Evolutionary conservation across 2,329 filamentous ascomycete species (phyloP).

Genomic region (Sclerotinia subarctica): DNA sequence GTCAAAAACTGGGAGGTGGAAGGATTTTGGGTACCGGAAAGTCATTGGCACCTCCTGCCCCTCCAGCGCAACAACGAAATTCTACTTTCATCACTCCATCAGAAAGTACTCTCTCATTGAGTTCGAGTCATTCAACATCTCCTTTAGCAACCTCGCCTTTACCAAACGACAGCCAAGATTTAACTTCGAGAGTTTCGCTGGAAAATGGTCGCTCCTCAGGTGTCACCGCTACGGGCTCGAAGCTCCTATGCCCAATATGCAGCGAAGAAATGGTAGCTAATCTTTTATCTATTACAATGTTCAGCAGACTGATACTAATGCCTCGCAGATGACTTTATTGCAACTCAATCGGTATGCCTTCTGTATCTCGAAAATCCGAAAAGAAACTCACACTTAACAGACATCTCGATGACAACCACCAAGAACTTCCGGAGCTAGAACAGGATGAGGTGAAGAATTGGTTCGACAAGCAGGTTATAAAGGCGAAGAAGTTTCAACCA

Average conservation of each 20-base stretch:
- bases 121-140: conserved; percentile 67
- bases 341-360: conserved; percentile 73
- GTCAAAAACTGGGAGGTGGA: conserved; percentile 85
- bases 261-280: conserved; percentile 85
- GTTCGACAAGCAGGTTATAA: conserved; percentile 73
- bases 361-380: conserved; percentile 23
- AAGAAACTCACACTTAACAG: conserved; percentile 43
- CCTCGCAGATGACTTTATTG: conserved; percentile 74
- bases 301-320: conserved; percentile 26
- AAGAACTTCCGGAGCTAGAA: conserved; percentile 67
- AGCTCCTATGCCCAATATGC: conserved; percentile 94
- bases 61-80: conserved; percentile 39
- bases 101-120: conserved; percentile 73
- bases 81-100: conserved; percentile 51
- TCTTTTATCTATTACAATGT: neutral
- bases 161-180: conserved; percentile 70
- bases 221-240: conserved; percentile 54
- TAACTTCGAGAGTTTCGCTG: conserved; percentile 76
- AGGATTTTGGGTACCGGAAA: conserved; percentile 85
- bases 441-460: conserved; percentile 77
- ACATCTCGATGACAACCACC: conserved; percentile 71
- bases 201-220: conserved; percentile 53
- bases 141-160: conserved; percentile 57
- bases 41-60: conserved; percentile 67
- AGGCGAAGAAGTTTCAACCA: conserved; percentile 72